phyloP scores from a whole-genome alignment of 2,329 filamentous ascomycete genomes.

The Colletotrichum sp. region DNA sequence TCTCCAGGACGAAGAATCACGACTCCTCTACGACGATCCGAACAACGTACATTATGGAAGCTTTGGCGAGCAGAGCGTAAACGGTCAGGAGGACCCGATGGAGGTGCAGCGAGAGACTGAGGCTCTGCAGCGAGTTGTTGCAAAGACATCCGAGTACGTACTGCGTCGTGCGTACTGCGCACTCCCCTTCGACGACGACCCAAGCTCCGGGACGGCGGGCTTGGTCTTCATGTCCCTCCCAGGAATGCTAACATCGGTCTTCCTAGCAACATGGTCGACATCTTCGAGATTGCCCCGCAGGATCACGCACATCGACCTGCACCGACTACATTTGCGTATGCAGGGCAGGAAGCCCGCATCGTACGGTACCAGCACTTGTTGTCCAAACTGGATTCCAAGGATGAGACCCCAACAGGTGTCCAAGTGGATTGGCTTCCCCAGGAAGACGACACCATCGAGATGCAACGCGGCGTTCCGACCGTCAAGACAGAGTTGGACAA shows the following conservation, averaged over 20 bases:
- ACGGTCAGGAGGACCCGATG: constrained; percentile 62
- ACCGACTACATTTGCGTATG: constrained; percentile 49
- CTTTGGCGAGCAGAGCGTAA: constrained; percentile 62
- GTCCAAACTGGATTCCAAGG: constrained; percentile 58
- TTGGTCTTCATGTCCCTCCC: constrained; percentile 6
- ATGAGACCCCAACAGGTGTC: constrained; percentile 46
- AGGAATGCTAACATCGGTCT: constrained; percentile 19
- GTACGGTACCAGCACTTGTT: constrained; percentile 67
- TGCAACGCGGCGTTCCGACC: constrained; percentile 42
- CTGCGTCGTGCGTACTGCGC: background rate
- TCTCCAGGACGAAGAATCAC: constrained; percentile 60
- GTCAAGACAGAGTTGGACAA: constrained; percentile 44
- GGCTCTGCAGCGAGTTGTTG: constrained; percentile 67
- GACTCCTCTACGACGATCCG: constrained; percentile 66
- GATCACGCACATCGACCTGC: constrained; percentile 41
- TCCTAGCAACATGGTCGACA: constrained; percentile 68
- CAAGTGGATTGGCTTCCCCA: constrained; percentile 60
- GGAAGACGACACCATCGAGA: constrained; percentile 55
- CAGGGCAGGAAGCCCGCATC: constrained; percentile 60
- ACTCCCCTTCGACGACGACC: background rate
- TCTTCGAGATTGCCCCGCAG: constrained; percentile 68
- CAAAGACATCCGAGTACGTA: constrained; percentile 67
- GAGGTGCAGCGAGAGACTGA: constrained; percentile 70
- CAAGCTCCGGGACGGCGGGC: constrained; percentile 12
- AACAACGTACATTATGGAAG: constrained; percentile 66